Percentiles rank a stretch among this genome's conserved stretches.
Evolutionary conservation across 768 basidiomycete genomes (phyloP).

Genomic region (Lactarius pseudohatsudake): DNA sequence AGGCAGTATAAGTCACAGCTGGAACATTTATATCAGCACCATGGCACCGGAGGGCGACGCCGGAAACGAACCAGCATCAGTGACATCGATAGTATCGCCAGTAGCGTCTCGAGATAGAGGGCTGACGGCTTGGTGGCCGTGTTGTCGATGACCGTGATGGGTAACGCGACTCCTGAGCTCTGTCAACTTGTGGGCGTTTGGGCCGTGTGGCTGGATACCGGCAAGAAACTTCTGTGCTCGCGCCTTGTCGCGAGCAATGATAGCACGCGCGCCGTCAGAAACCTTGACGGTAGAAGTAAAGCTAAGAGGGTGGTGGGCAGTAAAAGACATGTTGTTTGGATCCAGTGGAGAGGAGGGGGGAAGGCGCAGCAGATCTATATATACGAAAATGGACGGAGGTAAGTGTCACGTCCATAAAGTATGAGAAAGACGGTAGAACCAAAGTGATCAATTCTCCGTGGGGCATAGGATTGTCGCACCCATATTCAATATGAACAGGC

Average conservation of each 20-base stretch:
- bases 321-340: slow-evolving; percentile 38
- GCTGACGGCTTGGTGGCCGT: background rate
- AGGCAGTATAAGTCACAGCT: slow-evolving; percentile 53
- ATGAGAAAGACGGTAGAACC: background rate
- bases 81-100: slow-evolving; percentile 51
- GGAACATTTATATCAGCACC: slow-evolving; percentile 4
- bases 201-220: slow-evolving; percentile 56
- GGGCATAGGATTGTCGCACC: background rate
- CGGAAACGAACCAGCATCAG: slow-evolving; percentile 45
- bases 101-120: slow-evolving; percentile 20
- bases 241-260: slow-evolving; percentile 53
- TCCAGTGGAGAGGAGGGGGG: background rate
- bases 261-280: slow-evolving; percentile 43
- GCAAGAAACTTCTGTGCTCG: slow-evolving; percentile 57
- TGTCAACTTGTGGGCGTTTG: slow-evolving; percentile 35
- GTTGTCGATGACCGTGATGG: slow-evolving; percentile 21
- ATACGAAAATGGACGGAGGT: slow-evolving; percentile 6
- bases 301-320: slow-evolving; percentile 41
- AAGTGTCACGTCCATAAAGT: background rate
- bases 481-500: background rate
- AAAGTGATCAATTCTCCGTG: background rate
- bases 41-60: background rate
- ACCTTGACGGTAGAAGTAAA: slow-evolving; percentile 45
- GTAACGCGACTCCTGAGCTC: slow-evolving; percentile 33
- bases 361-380: slow-evolving; percentile 15